Conservation (phyloP, 164 flowering plant species). For the Litsea cubeba region DNA sequence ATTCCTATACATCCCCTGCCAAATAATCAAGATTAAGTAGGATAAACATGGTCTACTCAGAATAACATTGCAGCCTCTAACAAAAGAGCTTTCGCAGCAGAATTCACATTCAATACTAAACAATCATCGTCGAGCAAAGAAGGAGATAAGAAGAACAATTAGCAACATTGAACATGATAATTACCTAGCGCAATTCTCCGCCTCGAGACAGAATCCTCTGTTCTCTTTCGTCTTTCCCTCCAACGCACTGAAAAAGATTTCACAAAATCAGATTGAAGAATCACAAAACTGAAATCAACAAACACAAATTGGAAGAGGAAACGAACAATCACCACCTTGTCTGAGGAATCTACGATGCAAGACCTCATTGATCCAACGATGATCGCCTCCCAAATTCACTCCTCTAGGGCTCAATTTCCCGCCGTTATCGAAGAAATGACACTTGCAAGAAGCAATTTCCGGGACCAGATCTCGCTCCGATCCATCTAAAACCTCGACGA, state of each 20-base stretch:
- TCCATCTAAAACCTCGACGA: conserved; percentile 43
- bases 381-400: conserved; percentile 4
- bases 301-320: conserved; percentile 9
- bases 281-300: not conserved
- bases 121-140: too few species aligned
- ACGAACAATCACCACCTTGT: conserved; percentile 39
- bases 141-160: not conserved
- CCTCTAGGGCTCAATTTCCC: conserved; percentile 39
- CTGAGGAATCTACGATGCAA: conserved; percentile 81
- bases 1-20: too few species aligned
- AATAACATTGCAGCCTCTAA: too few species aligned
- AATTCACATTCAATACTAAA: too few species aligned
- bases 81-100: too few species aligned
- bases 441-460: conserved; percentile 68
- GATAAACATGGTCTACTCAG: too few species aligned
- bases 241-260: conserved; percentile 48
- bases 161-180: not conserved
- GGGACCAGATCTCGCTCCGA: conserved; percentile 49
- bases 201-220: conserved; percentile 21
- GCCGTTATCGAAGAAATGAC: conserved; percentile 70
- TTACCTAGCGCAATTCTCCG: conserved; percentile 14
- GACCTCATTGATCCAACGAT: conserved; percentile 45
- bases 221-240: conserved; percentile 44
- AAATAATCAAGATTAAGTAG: too few species aligned
- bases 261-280: not conserved